Conservation (phyloP, 2,329 filamentous ascomycete species). For the Plenodomus tracheiphilus region DNA sequence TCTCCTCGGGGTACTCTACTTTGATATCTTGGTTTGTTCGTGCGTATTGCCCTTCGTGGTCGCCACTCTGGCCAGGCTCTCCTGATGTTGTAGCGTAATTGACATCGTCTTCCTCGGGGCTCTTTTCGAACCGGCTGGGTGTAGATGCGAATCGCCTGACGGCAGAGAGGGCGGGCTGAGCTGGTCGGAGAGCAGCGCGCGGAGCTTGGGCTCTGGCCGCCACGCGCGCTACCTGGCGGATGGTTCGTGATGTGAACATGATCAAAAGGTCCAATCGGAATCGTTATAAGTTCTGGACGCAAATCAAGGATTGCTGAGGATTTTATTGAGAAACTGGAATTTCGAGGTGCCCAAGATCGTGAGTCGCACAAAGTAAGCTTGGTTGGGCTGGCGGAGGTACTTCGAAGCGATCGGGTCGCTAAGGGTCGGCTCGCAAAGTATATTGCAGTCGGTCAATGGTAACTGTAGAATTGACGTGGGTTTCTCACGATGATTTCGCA, state of each 20-base stretch:
- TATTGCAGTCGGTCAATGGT: background rate
- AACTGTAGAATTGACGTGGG: conserved; percentile 5
- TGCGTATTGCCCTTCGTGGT: conserved; percentile 69
- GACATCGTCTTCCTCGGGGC: conserved; percentile 24
- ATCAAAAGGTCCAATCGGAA: conserved; percentile 8
- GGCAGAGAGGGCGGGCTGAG: conserved; percentile 20
- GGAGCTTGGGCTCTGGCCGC: conserved; percentile 31
- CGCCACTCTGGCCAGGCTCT: conserved; percentile 46
- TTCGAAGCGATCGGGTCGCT: conserved; percentile 8
- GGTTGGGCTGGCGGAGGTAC: background rate
- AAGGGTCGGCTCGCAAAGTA: background rate
- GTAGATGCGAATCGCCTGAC: conserved; percentile 35
- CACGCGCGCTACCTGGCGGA: conserved; percentile 33
- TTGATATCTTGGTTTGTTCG: conserved; percentile 78
- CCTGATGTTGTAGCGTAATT: conserved; percentile 43
- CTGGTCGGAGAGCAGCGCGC: conserved; percentile 25
- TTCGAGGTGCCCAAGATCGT: conserved; percentile 11
- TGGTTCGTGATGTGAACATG: conserved; percentile 42
- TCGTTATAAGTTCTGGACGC: conserved; percentile 2
- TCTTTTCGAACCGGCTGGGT: conserved; percentile 33
- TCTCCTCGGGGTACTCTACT: conserved; percentile 76
- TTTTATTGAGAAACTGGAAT: conserved; percentile 3
- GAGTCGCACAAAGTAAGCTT: conserved; percentile 7
- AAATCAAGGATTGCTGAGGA: background rate
- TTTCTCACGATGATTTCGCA: conserved; percentile 11